These are phyloP conservation scores for Huntiella bhutanensis DNA, from an alignment of 2,329 filamentous ascomycete genomes.

Conservation along the genomic window DNA sequence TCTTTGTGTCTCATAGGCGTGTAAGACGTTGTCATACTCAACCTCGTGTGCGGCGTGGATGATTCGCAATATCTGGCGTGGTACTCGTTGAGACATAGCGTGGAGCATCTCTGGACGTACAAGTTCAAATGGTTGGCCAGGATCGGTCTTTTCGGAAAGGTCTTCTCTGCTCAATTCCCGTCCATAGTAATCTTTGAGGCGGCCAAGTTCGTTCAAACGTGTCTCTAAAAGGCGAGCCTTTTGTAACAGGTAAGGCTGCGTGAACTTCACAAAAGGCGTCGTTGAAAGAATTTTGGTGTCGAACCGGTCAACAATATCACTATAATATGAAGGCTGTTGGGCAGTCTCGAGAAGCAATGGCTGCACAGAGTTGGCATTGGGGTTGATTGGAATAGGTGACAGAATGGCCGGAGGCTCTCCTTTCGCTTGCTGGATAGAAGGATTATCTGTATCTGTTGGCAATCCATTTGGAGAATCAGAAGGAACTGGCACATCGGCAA, in stretches of 20 bases:
- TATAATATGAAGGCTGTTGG: slow-evolving; percentile 80
- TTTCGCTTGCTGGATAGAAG: not conserved
- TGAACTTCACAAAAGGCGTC: slow-evolving; percentile 90
- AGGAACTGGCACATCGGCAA: too few relatives aligned
- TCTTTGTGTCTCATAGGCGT: slow-evolving; percentile 87
- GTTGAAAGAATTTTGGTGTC: slow-evolving; percentile 85
- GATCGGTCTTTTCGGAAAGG: slow-evolving; percentile 36
- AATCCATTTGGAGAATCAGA: not conserved
- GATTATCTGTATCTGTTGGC: not conserved
- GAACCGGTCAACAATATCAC: slow-evolving; percentile 84
- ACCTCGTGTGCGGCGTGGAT: slow-evolving; percentile 88
- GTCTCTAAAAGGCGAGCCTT: slow-evolving; percentile 81
- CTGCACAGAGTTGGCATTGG: not conserved
- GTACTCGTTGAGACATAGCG: slow-evolving; percentile 57
- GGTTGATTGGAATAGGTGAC: slow-evolving; percentile 1
- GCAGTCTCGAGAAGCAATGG: slow-evolving; percentile 17
- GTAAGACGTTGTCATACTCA: slow-evolving; percentile 85
- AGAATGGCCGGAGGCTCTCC: not conserved
- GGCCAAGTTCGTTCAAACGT: slow-evolving; percentile 61
- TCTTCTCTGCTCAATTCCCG: slow-evolving; percentile 22
- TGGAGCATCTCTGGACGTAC: slow-evolving; percentile 95
- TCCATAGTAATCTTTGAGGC: slow-evolving; percentile 51
- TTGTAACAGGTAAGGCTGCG: slow-evolving; percentile 82
- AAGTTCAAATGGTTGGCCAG: slow-evolving; percentile 67
- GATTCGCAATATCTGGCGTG: slow-evolving; percentile 78